Evolutionary conservation across 1,284 basidiomycete species (phyloP).

Genomic region (Cystobasidium pallidum): DNA sequence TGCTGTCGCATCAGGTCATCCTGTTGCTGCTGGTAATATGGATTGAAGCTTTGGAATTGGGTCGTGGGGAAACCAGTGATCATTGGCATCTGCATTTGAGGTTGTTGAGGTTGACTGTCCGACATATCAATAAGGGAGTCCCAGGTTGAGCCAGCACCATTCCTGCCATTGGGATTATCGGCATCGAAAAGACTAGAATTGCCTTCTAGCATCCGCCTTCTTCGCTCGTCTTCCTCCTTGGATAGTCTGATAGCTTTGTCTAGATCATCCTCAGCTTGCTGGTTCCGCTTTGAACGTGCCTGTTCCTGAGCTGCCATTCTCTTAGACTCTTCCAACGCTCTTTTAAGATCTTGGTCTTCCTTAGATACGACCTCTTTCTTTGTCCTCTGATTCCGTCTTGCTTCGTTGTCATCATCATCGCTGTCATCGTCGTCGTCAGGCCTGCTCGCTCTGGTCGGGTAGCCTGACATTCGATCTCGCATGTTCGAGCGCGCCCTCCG

Average conservation of each 20-base stretch:
- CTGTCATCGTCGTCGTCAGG: slow-evolving; percentile 57
- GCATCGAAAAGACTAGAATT: slow-evolving; percentile 61
- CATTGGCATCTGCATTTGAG: slow-evolving; percentile 59
- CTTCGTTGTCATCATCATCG: slow-evolving; percentile 48
- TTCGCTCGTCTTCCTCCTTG: slow-evolving; percentile 71
- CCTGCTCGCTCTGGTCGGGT: slow-evolving; percentile 54
- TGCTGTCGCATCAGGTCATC: slow-evolving; percentile 58
- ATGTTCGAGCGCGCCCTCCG: slow-evolving; percentile 82
- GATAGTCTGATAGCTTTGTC: slow-evolving; percentile 80
- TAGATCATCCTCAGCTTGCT: slow-evolving; percentile 78
- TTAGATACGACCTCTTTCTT: slow-evolving; percentile 45
- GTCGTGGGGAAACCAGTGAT: slow-evolving; percentile 48
- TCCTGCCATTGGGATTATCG: slow-evolving; percentile 26
- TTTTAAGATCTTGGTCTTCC: slow-evolving; percentile 62
- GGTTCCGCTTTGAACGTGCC: slow-evolving; percentile 54
- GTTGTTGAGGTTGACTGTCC: slow-evolving; percentile 50
- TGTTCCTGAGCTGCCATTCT: slow-evolving; percentile 49
- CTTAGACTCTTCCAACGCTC: slow-evolving; percentile 59
- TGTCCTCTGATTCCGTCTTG: slow-evolving; percentile 16
- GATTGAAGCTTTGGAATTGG: slow-evolving; percentile 64
- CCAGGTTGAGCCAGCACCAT: slow-evolving; percentile 24
- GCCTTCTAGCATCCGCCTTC: slow-evolving; percentile 64
- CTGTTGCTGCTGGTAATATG: slow-evolving; percentile 61
- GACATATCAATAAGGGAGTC: slow-evolving; percentile 53
- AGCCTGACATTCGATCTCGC: slow-evolving; percentile 87